A percentile compares a stretch with the other conserved stretches of the same genome.
Conservation (phyloP, 768 basidiomycete genomes). For the Hysterangium stoloniferum region DNA sequence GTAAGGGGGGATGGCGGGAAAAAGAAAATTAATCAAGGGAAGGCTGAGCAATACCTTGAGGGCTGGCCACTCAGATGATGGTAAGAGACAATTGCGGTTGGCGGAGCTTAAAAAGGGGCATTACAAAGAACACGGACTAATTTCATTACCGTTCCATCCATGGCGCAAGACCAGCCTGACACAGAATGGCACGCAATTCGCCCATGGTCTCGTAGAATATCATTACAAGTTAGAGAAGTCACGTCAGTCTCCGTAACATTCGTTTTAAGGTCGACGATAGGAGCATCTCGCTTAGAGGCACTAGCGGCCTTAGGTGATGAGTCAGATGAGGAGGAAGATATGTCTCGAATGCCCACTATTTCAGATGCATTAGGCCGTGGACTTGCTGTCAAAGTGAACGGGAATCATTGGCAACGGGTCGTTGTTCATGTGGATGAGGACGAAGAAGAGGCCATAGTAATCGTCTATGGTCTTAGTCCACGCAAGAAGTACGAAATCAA, state of each 20-base stretch:
- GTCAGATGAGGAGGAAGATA: conserved; percentile 26
- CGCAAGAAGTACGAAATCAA: conserved; percentile 89
- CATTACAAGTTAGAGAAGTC: conserved; percentile 67
- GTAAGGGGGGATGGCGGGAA: too few species aligned
- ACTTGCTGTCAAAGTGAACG: conserved; percentile 74
- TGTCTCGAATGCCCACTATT: conserved; percentile 38
- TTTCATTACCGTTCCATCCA: too few species aligned
- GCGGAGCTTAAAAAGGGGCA: too few species aligned
- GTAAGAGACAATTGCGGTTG: too few species aligned
- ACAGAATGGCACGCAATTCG: conserved; percentile 62
- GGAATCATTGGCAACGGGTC: conserved; percentile 69
- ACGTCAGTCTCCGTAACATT: conserved; percentile 84
- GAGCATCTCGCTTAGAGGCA: conserved; percentile 31
- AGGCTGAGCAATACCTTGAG: too few species aligned
- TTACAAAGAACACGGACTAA: too few species aligned
- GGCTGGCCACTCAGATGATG: too few species aligned
- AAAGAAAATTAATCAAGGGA: too few species aligned
- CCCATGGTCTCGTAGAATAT: conserved; percentile 68
- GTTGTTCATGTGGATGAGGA: conserved; percentile 74
- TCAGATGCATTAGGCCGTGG: conserved; percentile 65
- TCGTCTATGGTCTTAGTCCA: conserved; percentile 83
- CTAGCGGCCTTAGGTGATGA: conserved; percentile 17
- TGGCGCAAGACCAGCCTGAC: conserved; percentile 11
- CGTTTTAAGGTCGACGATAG: conserved; percentile 50
- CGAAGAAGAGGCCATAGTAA: conserved; percentile 82